Conservation (phyloP, 1,139 yeast genomes). For the Saccharomyces hybrid region DNA sequence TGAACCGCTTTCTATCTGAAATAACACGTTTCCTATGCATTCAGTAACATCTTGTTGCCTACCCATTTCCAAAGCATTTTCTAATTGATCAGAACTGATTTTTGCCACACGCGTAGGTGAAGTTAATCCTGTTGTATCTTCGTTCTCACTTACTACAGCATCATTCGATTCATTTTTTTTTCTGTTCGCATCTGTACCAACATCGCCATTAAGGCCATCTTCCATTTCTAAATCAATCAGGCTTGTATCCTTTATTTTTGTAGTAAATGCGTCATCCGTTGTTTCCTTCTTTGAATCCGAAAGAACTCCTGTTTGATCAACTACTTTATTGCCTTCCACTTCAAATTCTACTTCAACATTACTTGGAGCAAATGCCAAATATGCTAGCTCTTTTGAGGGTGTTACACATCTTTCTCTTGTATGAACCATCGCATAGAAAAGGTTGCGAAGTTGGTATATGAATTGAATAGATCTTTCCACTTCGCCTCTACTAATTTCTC, state of each 20-base stretch:
- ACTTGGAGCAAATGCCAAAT: conserved; percentile 75
- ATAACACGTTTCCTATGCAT: conserved; percentile 90
- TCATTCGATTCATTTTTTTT: conserved; percentile 6
- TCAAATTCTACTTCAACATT: conserved; percentile 58
- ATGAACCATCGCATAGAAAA: conserved; percentile 64
- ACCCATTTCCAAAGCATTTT: conserved; percentile 69
- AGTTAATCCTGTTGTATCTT: conserved; percentile 7
- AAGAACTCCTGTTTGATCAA: neutral
- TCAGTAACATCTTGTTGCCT: conserved; percentile 97
- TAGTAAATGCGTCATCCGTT: neutral
- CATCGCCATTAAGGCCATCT: conserved; percentile 4
- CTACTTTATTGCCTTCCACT: conserved; percentile 6
- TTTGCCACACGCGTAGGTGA: conserved; percentile 31
- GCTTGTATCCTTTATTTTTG: neutral
- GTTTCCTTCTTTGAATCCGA: neutral
- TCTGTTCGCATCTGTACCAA: neutral
- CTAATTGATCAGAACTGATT: conserved; percentile 58
- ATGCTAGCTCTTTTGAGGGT: conserved; percentile 81
- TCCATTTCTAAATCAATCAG: neutral
- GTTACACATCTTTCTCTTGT: conserved; percentile 59
- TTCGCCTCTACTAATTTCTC: conserved; percentile 66
- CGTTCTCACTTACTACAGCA: neutral
- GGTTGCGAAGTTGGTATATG: conserved; percentile 57
- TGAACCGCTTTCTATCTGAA: conserved; percentile 85
- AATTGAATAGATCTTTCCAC: conserved; percentile 77